Evolutionary conservation across 1,284 basidiomycete species (phyloP).

Genomic region (Neonothopanus nambi): DNA sequence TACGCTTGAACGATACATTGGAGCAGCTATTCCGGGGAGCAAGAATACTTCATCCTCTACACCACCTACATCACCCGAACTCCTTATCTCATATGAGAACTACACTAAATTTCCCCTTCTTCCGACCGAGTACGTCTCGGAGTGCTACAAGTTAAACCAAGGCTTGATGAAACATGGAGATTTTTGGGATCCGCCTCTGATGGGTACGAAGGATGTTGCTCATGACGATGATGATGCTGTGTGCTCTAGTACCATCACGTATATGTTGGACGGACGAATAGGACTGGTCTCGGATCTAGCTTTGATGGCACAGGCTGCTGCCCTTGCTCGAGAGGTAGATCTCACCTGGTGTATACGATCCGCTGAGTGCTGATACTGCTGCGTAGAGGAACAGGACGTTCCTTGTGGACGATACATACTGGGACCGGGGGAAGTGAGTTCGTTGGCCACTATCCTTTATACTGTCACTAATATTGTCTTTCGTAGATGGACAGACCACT

Average conservation of each 20-base stretch:
- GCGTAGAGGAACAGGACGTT: conserved; percentile 51
- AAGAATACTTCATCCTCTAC: background rate
- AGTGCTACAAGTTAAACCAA: conserved; percentile 52
- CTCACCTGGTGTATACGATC: background rate
- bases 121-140: conserved; percentile 51
- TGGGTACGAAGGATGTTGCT: conserved; percentile 45
- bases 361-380: conserved; percentile 2
- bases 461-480: conserved; percentile 2
- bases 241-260: conserved; percentile 65
- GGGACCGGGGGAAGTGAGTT: conserved; percentile 68
- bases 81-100: conserved; percentile 56
- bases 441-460: background rate
- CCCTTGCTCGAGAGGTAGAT: conserved; percentile 59
- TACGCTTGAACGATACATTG: conserved; percentile 45
- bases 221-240: conserved; percentile 45
- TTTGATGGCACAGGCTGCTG: conserved; percentile 64
- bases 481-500: conserved; percentile 65
- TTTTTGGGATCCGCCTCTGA: conserved; percentile 50
- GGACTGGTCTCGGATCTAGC: conserved; percentile 65
- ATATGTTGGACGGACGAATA: conserved; percentile 65
- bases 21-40: conserved; percentile 26
- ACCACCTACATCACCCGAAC: conserved; percentile 14
- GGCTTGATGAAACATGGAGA: conserved; percentile 50
- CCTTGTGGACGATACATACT: conserved; percentile 57
- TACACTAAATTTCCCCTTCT: conserved; percentile 61